These are phyloP conservation scores for Sideroxylon spinosum DNA, from an alignment of 179 eudicot genomes.

Conservation along the genomic window DNA sequence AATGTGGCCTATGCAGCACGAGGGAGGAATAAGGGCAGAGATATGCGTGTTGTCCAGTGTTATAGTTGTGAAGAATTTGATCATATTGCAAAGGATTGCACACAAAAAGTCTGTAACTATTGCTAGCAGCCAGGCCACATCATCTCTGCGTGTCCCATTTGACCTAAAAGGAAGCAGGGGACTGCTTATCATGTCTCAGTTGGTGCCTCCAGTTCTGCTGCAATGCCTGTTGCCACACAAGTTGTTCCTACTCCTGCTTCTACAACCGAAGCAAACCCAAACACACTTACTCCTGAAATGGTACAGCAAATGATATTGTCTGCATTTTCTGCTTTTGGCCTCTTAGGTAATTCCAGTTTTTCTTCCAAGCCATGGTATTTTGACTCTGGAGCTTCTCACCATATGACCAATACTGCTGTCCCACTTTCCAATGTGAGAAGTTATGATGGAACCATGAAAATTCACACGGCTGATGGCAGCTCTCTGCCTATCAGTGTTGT, in stretches of 20 bases:
- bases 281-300: neutral
- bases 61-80: slow-evolving; percentile 8
- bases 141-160: neutral
- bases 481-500: slow-evolving; percentile 5
- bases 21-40: neutral
- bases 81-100: slow-evolving; percentile 11
- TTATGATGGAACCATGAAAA: neutral
- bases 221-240: too few relatives aligned
- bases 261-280: neutral
- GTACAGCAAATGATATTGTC: slow-evolving; percentile 15
- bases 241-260: neutral
- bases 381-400: neutral
- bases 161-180: neutral
- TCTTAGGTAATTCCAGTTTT: slow-evolving; percentile 6
- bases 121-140: slow-evolving; percentile 11
- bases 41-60: neutral
- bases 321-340: slow-evolving; percentile 9
- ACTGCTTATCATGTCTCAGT: neutral
- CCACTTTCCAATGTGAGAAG: neutral
- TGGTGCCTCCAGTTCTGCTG: too few relatives aligned
- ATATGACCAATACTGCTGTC: neutral
- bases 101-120: slow-evolving; percentile 11
- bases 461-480: slow-evolving; percentile 6
- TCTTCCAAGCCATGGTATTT: neutral
- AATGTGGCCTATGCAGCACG: slow-evolving; percentile 14